Conservation (phyloP, 2,329 filamentous ascomycete genomes). For the Pyricularia pennisetigena region DNA sequence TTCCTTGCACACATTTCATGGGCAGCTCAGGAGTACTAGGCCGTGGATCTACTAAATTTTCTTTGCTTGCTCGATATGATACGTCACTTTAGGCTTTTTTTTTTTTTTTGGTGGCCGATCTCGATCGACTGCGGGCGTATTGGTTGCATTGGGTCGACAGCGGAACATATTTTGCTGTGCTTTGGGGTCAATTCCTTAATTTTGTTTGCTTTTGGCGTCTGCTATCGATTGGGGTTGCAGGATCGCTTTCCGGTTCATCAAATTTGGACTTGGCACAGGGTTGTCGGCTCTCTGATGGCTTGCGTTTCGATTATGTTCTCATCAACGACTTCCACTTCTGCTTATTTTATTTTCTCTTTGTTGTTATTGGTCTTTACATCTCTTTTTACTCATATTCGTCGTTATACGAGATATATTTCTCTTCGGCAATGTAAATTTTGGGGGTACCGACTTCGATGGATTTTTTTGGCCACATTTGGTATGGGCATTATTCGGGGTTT, state of each 20-base stretch:
- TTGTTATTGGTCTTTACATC: constrained; percentile 8
- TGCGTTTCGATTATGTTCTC: not conserved
- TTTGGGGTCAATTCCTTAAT: not conserved
- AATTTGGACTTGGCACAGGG: not conserved
- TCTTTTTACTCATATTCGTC: constrained; percentile 11
- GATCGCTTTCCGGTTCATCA: not conserved
- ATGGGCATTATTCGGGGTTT: constrained; percentile 11
- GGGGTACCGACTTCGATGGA: constrained; percentile 2
- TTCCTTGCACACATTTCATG: not conserved
- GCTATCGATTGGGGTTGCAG: not conserved
- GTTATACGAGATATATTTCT: constrained; percentile 8
- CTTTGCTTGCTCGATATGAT: not conserved
- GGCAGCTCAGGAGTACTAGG: not conserved
- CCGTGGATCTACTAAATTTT: not conserved
- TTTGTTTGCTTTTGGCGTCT: not conserved
- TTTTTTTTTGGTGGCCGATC: not conserved
- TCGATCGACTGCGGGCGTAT: not conserved
- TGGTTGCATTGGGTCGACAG: not conserved
- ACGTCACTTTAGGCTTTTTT: not conserved
- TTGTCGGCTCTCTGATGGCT: not conserved
- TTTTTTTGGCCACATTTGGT: constrained; percentile 11
- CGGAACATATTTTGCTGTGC: not conserved
- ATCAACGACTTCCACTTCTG: constrained; percentile 1
- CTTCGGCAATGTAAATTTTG: constrained; percentile 9
- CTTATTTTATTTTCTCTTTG: constrained; percentile 2